Evolutionary conservation across 2,329 filamentous ascomycete species (phyloP), one percentile per base, ranked within the genome.

Genomic region (Phialophora tarda): DNA sequence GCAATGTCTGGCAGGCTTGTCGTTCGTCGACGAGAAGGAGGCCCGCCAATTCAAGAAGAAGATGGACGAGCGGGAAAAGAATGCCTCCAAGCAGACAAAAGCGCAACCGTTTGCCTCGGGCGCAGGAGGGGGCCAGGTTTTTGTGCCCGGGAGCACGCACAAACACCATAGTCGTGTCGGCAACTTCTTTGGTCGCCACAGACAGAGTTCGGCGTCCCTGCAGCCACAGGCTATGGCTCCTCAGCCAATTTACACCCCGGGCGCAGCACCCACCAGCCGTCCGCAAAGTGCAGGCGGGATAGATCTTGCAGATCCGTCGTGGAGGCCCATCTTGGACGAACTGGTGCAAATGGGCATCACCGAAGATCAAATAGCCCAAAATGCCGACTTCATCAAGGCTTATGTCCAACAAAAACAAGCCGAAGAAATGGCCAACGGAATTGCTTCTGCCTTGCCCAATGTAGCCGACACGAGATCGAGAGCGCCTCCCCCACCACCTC

Each of bases 41-140:
- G 95, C 95, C 38, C 96, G 92, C 80, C 91, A 92, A 66, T 98
- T 99, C 81, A 89, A 93, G 79, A 97, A 97, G 85, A 98, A 97
- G 83, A 91, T 99, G 86, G 90, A 95, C 73, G 93, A 97, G 76
- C 86, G 93, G 71, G 93, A 98, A 81, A 97, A 96, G 86, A 93
- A 94, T 80, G 94, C 93, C 48, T 94, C 90, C 81, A 96, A 96
- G 81, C 88, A 89, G 69, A 97, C 93, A 2, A 88, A 84, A 77
- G 85, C 88, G 69, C 94, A 91, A 38, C 89, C 91, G 0, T 97
- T 96, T 73, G 80, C 82, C 6, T 81, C 81, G 1, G 75, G 74
- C 51, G 87, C 81, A 62, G 82, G 81, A 3, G 78, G 80, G 67
- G 80, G 79, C n/a, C 77, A 79, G 63, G 77, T 80, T 8, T 79